Percentiles rank a stretch among this genome's conserved stretches.
These are phyloP conservation scores for Cyberlindnera nakhonratchasimensis DNA, from an alignment of 805 yeast species.

Conservation along the genomic window DNA sequence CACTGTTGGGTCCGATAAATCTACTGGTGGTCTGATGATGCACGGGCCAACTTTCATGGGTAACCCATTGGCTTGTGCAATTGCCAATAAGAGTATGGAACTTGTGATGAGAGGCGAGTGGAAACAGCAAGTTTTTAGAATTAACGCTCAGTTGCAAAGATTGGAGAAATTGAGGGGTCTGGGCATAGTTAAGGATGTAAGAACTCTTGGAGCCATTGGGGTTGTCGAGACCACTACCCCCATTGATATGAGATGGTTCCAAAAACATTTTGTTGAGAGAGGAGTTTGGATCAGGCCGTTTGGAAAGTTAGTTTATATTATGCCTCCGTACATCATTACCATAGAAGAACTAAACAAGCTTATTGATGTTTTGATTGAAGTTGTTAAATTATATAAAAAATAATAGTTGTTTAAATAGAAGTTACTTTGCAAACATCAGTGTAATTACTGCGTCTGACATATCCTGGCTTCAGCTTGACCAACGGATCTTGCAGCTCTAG, in stretches of 20 bases:
- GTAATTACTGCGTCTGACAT: constrained; percentile 5
- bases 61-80: constrained; percentile 28
- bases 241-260: constrained; percentile 25
- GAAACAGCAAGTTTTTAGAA: constrained; percentile 14
- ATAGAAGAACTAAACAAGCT: constrained; percentile 15
- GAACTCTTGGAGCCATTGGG: constrained; percentile 27
- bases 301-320: constrained; percentile 24
- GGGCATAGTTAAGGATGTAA: constrained; percentile 18
- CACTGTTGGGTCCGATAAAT: constrained; percentile 18
- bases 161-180: not conserved
- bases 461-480: constrained; percentile 1
- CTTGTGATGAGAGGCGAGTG: constrained; percentile 24
- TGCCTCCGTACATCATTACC: constrained; percentile 29
- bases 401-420: not conserved
- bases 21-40: constrained; percentile 27
- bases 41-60: constrained; percentile 32
- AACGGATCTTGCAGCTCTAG: constrained; percentile 10
- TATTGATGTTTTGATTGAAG: constrained; percentile 12
- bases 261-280: constrained; percentile 15
- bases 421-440: constrained; percentile 3
- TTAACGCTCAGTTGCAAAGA: constrained; percentile 1
- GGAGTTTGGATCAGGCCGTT: constrained; percentile 28
- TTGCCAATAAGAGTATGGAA: constrained; percentile 26
- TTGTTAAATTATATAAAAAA: not conserved
- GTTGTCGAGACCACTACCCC: constrained; percentile 21